Percentiles rank a stretch among this genome's conserved stretches.
Conservation (phyloP, 352 stramenopile species). For the Phytophthora constricta region DNA sequence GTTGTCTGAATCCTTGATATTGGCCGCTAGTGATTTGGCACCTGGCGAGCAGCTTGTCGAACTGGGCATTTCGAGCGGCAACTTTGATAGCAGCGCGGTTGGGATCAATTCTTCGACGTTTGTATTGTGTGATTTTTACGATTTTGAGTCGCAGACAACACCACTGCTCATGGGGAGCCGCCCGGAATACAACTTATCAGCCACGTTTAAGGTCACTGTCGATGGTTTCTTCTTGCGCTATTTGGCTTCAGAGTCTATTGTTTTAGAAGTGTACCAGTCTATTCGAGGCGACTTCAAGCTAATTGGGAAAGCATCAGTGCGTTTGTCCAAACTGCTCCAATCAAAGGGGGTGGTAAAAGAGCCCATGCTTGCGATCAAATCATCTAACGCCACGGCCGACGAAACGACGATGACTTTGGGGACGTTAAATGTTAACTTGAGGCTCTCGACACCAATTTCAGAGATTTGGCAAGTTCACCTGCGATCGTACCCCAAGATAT, state of each 20-base stretch:
- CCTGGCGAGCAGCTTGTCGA: conserved; percentile 93
- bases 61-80: conserved; percentile 82
- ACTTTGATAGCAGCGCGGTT: conserved; percentile 76
- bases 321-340: conserved; percentile 75
- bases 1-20: conserved; percentile 69
- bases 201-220: conserved; percentile 92
- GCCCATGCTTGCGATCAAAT: conserved; percentile 51
- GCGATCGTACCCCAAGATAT: conserved; percentile 88
- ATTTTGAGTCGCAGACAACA: conserved; percentile 94
- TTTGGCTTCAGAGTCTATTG: conserved; percentile 86
- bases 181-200: conserved; percentile 92
- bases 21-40: conserved; percentile 62
- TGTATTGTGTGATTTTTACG: conserved; percentile 94
- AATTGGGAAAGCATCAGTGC: conserved; percentile 69
- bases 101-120: conserved; percentile 87
- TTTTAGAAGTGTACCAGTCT: conserved; percentile 91
- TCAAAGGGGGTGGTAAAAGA: conserved; percentile 83
- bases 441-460: conserved; percentile 88
- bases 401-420: conserved; percentile 50
- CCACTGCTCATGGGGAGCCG: conserved; percentile 80
- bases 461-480: conserved; percentile 93
- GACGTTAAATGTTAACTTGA: conserved; percentile 81
- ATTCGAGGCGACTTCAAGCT: conserved; percentile 90
- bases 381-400: conserved; percentile 32
- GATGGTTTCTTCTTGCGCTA: conserved; percentile 94